Percentiles rank a stretch among this genome's conserved stretches.
These are phyloP conservation scores for Neonothopanus nambi DNA, from an alignment of 1,284 basidiomycete genomes.

Conservation along the genomic window DNA sequence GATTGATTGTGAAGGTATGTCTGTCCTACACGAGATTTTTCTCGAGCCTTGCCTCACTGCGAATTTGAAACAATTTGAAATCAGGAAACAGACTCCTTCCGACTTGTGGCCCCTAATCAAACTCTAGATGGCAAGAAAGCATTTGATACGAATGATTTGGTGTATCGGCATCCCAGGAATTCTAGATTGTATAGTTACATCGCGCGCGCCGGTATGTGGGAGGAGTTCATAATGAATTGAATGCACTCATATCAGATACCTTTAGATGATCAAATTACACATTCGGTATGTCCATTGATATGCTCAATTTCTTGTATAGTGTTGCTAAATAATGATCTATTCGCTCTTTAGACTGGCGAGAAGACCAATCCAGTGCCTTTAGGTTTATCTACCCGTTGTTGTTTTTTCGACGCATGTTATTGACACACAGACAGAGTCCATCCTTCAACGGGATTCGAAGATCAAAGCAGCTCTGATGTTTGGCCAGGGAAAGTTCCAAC, in stretches of 20 bases:
- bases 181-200: neutral
- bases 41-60: neutral
- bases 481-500: neutral
- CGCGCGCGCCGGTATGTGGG: neutral
- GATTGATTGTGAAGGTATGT: neutral
- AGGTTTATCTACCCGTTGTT: neutral
- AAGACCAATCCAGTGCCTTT: slow-evolving; percentile 3
- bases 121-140: neutral
- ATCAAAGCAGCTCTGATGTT: neutral
- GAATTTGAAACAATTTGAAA: neutral
- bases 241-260: neutral
- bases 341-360: slow-evolving; percentile 3
- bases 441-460: neutral
- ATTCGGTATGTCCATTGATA: neutral
- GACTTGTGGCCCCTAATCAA: neutral
- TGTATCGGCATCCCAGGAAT: neutral
- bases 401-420: neutral
- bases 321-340: neutral
- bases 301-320: no score
- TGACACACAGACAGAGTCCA: neutral
- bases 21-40: neutral
- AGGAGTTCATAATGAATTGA: neutral
- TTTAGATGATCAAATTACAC: neutral
- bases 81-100: neutral
- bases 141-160: slow-evolving; percentile 3